Base-by-base conservation (phyloP, 768 basidiomycete genomes). In the Neoboletus subvelutipes region DNA sequence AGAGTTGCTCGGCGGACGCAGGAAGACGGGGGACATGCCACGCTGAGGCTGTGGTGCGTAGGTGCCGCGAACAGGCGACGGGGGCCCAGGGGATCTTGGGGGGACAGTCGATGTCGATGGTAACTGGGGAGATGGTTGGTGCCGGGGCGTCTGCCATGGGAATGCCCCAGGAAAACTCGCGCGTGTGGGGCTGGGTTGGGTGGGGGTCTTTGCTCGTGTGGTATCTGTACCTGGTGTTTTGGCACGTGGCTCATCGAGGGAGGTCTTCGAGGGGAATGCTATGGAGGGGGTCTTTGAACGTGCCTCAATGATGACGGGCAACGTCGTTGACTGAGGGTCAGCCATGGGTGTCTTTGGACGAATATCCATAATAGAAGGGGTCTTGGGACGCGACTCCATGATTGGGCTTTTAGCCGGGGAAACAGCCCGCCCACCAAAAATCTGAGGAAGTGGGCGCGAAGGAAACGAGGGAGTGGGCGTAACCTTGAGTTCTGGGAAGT, bases 11-110 rank as follows among this genome's bases (percentile, higher is more conserved):
- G 66, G 68, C 11, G 50, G 63, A 45, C 82, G 84, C 28, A 85
- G 73, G 67, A 90, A 87, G 5, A 81, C 83, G 18, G 83, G 80
- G 5, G 87, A 83, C 29, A 80, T 69, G 22, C 75, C 74, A 15
- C 68, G 64, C 41, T 70, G 80, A 77, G 24, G 77, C 46, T 22
- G 81, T 37, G 72, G 72, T 9, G 76, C 41, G 79, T 76, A 47
- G 75, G 77, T 28, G 79, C 80, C 39, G 67, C 72, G 56, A 73
- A 62, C 1, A 24, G 79, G 70, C 0, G 83, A 77, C 3, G 73
- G 63, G 22, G 81, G 80, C 1, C 57, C 52, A 15, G 59, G 49
- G 4, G 61, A 63, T 53, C 40, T 64, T n/a, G 57, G 54, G 9
- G 56, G 54, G 8, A 60, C 18, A 5, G 79, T 76, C 54, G 34